Conservation (phyloP, 148 eudicot species). For the Vaccinium darrowii region DNA sequence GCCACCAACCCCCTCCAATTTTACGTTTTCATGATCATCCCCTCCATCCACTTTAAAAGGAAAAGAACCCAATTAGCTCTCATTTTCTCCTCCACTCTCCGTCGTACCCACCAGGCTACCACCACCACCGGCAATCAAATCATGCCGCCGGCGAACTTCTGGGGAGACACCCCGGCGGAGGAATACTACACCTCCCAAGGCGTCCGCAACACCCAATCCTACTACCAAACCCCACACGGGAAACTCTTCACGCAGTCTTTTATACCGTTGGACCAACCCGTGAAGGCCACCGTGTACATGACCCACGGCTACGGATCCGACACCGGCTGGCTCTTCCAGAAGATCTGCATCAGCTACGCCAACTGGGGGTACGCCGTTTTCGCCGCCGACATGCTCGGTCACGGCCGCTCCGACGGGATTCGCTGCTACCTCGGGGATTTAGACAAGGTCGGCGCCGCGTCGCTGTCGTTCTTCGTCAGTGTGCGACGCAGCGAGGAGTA, state of each 20-base stretch:
- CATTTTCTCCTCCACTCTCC: neutral
- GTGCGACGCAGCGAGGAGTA: conserved; percentile 45
- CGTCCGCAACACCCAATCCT: conserved; percentile 50
- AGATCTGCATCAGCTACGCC: conserved; percentile 53
- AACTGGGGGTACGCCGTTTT: conserved; percentile 71
- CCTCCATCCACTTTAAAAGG: neutral
- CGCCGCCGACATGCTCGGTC: conserved; percentile 69
- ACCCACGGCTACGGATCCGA: conserved; percentile 78
- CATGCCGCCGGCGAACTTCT: conserved; percentile 46
- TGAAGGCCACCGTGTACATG: conserved; percentile 56
- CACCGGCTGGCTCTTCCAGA: conserved; percentile 69
- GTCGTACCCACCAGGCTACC: neutral
- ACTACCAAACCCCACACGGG: conserved; percentile 58
- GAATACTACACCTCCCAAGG: conserved; percentile 64
- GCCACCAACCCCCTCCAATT: neutral
- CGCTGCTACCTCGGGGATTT: conserved; percentile 58
- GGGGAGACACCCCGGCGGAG: conserved; percentile 63
- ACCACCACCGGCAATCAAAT: neutral
- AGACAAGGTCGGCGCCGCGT: conserved; percentile 42
- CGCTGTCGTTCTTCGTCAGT: conserved; percentile 39
- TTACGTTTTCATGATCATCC: too few species aligned
- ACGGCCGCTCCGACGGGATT: conserved; percentile 66
- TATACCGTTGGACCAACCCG: conserved; percentile 32
- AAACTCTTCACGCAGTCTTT: conserved; percentile 62
- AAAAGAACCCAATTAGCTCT: neutral